A percentile compares a stretch with the other conserved stretches of the same genome.
phyloP scores from a whole-genome alignment of 73 alveolate species.

The Tetrahymena elliotti region DNA sequence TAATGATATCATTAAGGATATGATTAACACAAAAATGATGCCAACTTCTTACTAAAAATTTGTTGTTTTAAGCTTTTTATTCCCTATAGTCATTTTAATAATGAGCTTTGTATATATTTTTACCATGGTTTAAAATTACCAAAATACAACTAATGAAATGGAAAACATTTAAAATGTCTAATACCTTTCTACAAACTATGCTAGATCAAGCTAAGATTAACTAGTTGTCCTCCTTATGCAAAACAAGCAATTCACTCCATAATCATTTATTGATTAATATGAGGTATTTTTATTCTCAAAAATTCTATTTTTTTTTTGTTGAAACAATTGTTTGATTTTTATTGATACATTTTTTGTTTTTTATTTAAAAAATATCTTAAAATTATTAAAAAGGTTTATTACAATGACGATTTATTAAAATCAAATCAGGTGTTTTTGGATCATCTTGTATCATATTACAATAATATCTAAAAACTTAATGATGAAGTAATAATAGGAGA shows the following conservation, averaged over 20 bases:
- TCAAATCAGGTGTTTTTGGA: background rate
- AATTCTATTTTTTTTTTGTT: background rate
- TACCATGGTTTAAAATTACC: background rate
- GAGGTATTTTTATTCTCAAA: background rate
- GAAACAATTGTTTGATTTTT: too few species aligned
- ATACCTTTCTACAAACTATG: background rate
- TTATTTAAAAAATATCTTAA: background rate
- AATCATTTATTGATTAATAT: background rate
- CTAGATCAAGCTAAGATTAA: background rate
- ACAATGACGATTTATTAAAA: background rate
- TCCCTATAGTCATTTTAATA: background rate
- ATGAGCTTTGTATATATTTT: background rate
- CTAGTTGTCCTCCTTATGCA: background rate
- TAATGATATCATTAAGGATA: background rate
- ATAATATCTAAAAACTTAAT: background rate
- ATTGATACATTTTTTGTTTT: too few species aligned
- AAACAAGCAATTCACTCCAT: background rate
- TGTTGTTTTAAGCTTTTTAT: background rate
- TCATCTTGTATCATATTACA: too few species aligned
- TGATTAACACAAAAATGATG: background rate
- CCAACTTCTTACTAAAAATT: background rate
- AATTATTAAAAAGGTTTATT: background rate
- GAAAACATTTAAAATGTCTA: background rate
- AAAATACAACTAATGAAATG: background rate
- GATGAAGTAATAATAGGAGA: background rate